Evolutionary conservation across 305 asterid genomes (phyloP).

Genomic region (Fraxinus floribunda): DNA sequence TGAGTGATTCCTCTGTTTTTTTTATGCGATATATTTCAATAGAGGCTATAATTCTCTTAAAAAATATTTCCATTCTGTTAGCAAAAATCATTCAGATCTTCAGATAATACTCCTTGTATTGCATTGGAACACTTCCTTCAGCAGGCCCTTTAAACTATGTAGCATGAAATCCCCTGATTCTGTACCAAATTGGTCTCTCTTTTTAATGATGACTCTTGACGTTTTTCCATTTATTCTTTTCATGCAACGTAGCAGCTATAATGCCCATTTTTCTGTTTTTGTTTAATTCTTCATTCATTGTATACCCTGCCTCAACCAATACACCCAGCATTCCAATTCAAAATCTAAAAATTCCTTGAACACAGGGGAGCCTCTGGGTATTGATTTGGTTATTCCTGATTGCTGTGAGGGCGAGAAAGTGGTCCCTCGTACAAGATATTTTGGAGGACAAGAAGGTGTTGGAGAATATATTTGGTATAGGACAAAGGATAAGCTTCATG

Average conservation of each 20-base stretch:
- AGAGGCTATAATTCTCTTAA: not conserved
- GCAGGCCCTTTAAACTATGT: not conserved
- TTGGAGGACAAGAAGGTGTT: slow-evolving; percentile 90
- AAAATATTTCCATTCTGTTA: not conserved
- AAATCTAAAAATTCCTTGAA: slow-evolving; percentile 28
- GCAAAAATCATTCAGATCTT: not conserved
- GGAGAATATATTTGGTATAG: slow-evolving; percentile 91
- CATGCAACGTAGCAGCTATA: not conserved
- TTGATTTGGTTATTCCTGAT: slow-evolving; percentile 69
- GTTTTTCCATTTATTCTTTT: not conserved
- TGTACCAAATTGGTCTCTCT: not conserved
- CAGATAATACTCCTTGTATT: not conserved
- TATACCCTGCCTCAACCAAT: slow-evolving; percentile 12
- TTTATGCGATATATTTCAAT: slow-evolving; percentile 6
- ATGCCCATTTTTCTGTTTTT: not conserved
- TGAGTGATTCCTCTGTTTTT: slow-evolving; percentile 31
- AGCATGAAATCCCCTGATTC: slow-evolving; percentile 6
- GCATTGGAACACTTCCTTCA: not conserved
- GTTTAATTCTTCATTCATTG: not conserved
- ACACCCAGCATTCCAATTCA: slow-evolving; percentile 16
- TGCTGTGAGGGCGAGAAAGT: slow-evolving; percentile 84
- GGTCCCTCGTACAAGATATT: slow-evolving; percentile 69
- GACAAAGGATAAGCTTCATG: slow-evolving; percentile 59
- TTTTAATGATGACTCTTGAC: slow-evolving; percentile 1
- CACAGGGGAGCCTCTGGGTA: slow-evolving; percentile 82